Evolutionary conservation across 2,329 filamentous ascomycete species (phyloP), one percentile per base, ranked within the genome.

Genomic region (Fusarium sulawesiense): DNA sequence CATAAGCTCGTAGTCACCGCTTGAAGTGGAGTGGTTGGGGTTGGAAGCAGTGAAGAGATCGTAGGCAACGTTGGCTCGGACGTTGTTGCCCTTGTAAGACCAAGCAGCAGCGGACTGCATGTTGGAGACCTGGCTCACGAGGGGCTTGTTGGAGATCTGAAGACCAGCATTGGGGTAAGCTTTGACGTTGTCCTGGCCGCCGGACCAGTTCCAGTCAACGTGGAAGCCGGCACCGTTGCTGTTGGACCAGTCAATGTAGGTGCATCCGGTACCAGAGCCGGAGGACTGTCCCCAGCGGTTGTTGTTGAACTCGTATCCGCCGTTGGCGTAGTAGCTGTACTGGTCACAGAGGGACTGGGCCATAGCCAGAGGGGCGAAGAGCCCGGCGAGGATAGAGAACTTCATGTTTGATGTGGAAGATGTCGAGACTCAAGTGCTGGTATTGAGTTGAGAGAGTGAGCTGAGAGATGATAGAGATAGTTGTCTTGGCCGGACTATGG

Each of bases 61-160:
- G 12, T 64, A 64, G 14, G 60, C 58, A 42, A 64, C 60, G 23
- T 64, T 25, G 14, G 60, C 60, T 20, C 60, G 58, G 6, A 64
- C 14, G 48, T 64, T 63, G 29, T 49, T 64, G 2, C 60, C 60
- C 9, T 59, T 63, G 18, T 64, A 64, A 8, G 60, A 64, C 60
- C 58, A 64, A 20, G 60, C 60, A 14, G 58, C 48, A 18, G 60
- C 60, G 16, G 60, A 64, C 59, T 64, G 60, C 49, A 64, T 63
- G 60, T 64, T 64, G 34, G 8, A 37, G 20, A 64, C 63, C 16
- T 29, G 34, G 49, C 27, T 63, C n/a, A 64, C 16, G 6, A 63
- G 18, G 27, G 58, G 60, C 48, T 64, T 64, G 34, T 10, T 63
- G 6, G 7, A 2, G 6, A 64, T 30, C 58, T 64, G 60, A 4